Evolutionary conservation across 441 rosid genomes (phyloP).

Genomic region (Euphorbia schlechtendalii): DNA sequence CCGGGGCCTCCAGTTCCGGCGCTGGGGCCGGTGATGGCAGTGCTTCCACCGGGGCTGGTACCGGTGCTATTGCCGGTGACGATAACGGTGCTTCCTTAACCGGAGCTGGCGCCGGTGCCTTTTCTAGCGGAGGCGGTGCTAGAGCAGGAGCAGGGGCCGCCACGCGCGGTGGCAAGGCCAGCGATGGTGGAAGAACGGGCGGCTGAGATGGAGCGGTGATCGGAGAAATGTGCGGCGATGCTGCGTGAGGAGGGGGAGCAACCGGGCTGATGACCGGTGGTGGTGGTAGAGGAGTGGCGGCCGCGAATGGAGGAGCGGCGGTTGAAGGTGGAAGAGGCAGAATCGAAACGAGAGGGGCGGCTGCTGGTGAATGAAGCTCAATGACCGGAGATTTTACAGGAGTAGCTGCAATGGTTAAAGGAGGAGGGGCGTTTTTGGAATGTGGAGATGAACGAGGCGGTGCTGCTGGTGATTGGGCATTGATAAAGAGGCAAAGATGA

Average conservation of each 20-base stretch:
- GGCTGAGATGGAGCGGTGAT: too few relatives aligned
- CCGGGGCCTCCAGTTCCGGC: constrained; percentile 31
- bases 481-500: constrained; percentile 35
- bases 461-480: constrained; percentile 69
- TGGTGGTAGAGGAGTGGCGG: too few relatives aligned
- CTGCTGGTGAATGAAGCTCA: too few relatives aligned
- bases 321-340: too few relatives aligned
- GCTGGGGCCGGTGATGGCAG: constrained; percentile 36
- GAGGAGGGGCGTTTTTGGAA: constrained; percentile 21
- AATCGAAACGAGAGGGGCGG: too few relatives aligned
- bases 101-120: constrained; percentile 39
- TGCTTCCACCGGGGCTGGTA: too few relatives aligned
- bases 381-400: constrained; percentile 34
- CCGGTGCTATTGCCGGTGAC: constrained; percentile 38
- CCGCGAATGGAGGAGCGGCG: too few relatives aligned
- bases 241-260: too few relatives aligned
- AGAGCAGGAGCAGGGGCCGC: constrained; percentile 42
- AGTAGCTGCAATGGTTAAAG: constrained; percentile 29
- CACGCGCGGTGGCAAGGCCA: constrained; percentile 29
- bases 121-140: constrained; percentile 18
- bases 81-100: constrained; percentile 50
- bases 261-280: too few relatives aligned
- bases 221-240: too few relatives aligned
- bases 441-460: constrained; percentile 31
- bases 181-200: constrained; percentile 22